These are phyloP conservation scores for Rhizopogon parksii DNA, from an alignment of 1,284 basidiomycete species.

Conservation along the genomic window DNA sequence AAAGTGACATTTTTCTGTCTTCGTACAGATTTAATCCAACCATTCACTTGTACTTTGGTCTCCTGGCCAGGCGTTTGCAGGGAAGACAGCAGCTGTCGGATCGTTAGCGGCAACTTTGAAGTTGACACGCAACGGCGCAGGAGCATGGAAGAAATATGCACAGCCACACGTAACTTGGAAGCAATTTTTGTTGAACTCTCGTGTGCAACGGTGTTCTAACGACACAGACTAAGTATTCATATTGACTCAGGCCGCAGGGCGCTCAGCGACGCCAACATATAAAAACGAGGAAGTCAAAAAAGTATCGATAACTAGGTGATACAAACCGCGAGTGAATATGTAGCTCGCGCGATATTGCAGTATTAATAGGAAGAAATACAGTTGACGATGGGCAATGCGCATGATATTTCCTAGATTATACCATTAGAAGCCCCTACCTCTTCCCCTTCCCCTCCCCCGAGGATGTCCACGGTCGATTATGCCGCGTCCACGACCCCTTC, in stretches of 20 bases:
- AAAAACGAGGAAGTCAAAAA: conserved; percentile 3
- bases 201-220: too few species aligned
- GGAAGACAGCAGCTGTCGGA: conserved; percentile 47
- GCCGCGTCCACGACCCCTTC: conserved; percentile 49
- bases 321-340: conserved; percentile 14
- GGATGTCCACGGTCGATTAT: conserved; percentile 40
- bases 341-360: conserved; percentile 17
- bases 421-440: conserved; percentile 36
- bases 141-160: conserved; percentile 20
- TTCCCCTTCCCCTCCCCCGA: conserved; percentile 45
- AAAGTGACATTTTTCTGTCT: conserved; percentile 85
- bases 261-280: background rate
- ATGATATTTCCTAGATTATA: conserved; percentile 7
- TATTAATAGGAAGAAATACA: conserved; percentile 15
- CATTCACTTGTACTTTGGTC: conserved; percentile 41
- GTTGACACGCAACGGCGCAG: conserved; percentile 24
- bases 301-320: conserved; percentile 16
- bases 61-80: conserved; percentile 13
- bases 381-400: conserved; percentile 5
- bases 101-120: conserved; percentile 41
- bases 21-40: conserved; percentile 82
- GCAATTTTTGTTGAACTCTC: background rate
- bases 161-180: conserved; percentile 17
- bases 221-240: background rate
- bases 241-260: background rate